Conservation (phyloP, 2,329 filamentous ascomycete genomes). For the Calonectria pteridis region DNA sequence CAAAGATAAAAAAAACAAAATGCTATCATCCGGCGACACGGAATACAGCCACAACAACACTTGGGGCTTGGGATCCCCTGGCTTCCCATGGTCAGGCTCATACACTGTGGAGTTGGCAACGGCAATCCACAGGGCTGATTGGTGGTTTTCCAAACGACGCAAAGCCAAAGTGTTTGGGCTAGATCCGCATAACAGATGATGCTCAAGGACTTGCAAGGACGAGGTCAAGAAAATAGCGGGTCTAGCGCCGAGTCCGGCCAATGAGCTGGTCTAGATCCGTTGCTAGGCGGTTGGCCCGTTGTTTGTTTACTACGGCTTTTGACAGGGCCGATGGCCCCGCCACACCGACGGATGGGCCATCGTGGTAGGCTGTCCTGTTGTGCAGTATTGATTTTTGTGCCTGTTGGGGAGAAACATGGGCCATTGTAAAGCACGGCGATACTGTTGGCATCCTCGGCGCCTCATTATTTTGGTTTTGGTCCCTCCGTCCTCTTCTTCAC, state of each 20-base stretch:
- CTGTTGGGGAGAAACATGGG: slow-evolving; percentile 21
- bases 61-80: slow-evolving; percentile 4
- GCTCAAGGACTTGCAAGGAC: slow-evolving; percentile 35
- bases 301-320: slow-evolving; percentile 50
- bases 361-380: slow-evolving; percentile 34
- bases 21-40: not conserved
- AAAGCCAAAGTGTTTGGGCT: slow-evolving; percentile 20
- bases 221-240: slow-evolving; percentile 34
- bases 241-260: slow-evolving; percentile 28
- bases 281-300: slow-evolving; percentile 50
- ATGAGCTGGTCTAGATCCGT: slow-evolving; percentile 40
- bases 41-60: not conserved
- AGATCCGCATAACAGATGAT: slow-evolving; percentile 26
- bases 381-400: slow-evolving; percentile 39
- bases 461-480: slow-evolving; percentile 19
- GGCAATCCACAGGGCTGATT: slow-evolving; percentile 27
- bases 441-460: slow-evolving; percentile 37
- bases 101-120: slow-evolving; percentile 15
- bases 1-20: slow-evolving; percentile 9
- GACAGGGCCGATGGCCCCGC: slow-evolving; percentile 39
- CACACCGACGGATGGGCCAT: slow-evolving; percentile 28
- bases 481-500: slow-evolving; percentile 11
- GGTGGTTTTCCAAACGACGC: slow-evolving; percentile 12
- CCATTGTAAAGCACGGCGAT: slow-evolving; percentile 35
- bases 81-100: not conserved